Percentiles rank a stretch among this genome's conserved stretches.
phyloP scores from a whole-genome alignment of 2,329 filamentous ascomycete genomes.

The Zopfia rhizophila region DNA sequence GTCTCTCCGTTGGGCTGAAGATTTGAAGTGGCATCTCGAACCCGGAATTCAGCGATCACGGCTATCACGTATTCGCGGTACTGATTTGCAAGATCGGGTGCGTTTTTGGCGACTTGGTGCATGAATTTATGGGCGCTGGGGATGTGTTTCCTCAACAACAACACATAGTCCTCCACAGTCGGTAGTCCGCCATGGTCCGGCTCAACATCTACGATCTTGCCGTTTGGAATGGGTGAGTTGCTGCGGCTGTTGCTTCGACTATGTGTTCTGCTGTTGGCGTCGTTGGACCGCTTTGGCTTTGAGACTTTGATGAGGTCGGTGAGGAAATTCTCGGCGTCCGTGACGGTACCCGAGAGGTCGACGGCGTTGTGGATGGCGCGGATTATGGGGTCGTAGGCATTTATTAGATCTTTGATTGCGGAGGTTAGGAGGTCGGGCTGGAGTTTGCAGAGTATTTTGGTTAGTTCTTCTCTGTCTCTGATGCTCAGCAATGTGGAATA shows the following conservation, averaged over 20 bases:
- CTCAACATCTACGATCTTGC: constrained; percentile 25
- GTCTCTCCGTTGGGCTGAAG: constrained; percentile 21
- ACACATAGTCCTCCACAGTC: constrained; percentile 77
- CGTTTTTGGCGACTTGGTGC: constrained; percentile 74
- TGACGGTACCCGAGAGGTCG: constrained; percentile 75
- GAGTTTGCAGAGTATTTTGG: constrained; percentile 72
- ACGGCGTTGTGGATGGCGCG: constrained; percentile 75
- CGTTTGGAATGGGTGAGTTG: constrained; percentile 28
- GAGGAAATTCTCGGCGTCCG: constrained; percentile 74
- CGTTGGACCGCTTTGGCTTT: constrained; percentile 50
- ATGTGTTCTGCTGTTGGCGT: constrained; percentile 28
- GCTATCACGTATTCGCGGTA: constrained; percentile 71
- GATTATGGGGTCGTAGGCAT: constrained; percentile 79
- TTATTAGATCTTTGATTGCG: constrained; percentile 70
- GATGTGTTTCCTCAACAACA: constrained; percentile 72
- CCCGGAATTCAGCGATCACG: constrained; percentile 66
- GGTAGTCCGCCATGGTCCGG: constrained; percentile 50
- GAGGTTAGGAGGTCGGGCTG: constrained; percentile 79
- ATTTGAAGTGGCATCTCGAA: constrained; percentile 30
- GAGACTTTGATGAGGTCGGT: constrained; percentile 73
- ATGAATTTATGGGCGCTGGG: constrained; percentile 74
- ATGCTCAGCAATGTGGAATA: constrained; percentile 76
- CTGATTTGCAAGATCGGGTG: constrained; percentile 70
- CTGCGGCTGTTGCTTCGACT: constrained; percentile 33
- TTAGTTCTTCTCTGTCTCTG: constrained; percentile 77